Evolutionary conservation across 106 monocot species (phyloP).

Genomic region (Acorus calamus): DNA sequence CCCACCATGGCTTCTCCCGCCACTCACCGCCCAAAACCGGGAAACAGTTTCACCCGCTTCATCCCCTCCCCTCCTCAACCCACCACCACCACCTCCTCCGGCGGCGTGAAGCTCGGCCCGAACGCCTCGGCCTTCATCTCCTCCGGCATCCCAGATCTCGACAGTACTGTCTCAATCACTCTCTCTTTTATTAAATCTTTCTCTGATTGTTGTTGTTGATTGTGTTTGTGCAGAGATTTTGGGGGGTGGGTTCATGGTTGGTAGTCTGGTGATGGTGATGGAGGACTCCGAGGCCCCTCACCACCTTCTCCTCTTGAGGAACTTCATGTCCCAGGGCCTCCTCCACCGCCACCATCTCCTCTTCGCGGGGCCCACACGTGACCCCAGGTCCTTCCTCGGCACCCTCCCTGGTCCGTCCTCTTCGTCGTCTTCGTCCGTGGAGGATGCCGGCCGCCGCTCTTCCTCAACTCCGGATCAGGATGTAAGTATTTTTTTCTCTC

Average conservation of each 20-base stretch:
- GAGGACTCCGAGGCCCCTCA: constrained; percentile 92
- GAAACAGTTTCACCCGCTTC: neutral
- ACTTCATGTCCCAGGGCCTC: constrained; percentile 88
- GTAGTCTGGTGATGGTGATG: constrained; percentile 71
- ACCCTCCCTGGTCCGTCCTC: constrained; percentile 55
- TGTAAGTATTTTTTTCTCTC: neutral
- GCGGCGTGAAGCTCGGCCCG: constrained; percentile 38
- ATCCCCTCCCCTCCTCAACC: constrained; percentile 10
- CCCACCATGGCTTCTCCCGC: constrained; percentile 34
- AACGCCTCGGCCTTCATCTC: constrained; percentile 59
- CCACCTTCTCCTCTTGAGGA: constrained; percentile 73
- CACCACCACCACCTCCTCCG: neutral
- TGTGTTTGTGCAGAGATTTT: constrained; percentile 35
- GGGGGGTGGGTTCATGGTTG: constrained; percentile 73
- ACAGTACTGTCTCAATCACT: constrained; percentile 25
- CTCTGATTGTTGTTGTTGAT: neutral
- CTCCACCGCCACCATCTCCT: constrained; percentile 71
- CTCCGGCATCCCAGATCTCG: constrained; percentile 85
- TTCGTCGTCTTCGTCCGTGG: constrained; percentile 13
- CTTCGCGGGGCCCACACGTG: constrained; percentile 49
- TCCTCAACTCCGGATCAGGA: neutral
- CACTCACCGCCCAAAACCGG: neutral
- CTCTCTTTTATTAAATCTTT: neutral
- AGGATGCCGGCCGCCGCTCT: constrained; percentile 6
- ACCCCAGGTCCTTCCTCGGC: constrained; percentile 70